Evolutionary conservation across 345 rosid species (phyloP).

Genomic region (Boechera divaricarpa): DNA sequence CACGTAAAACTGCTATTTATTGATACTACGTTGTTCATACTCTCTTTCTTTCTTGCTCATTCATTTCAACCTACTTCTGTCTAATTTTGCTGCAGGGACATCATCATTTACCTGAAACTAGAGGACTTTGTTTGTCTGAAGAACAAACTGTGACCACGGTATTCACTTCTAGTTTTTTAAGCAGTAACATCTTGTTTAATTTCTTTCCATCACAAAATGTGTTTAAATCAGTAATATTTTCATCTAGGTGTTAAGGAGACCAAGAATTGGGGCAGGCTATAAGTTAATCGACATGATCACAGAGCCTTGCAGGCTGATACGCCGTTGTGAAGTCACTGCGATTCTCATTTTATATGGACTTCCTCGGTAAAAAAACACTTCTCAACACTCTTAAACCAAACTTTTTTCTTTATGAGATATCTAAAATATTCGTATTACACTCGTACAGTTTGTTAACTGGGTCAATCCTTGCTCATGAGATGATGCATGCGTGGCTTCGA

Average conservation of each 20-base stretch:
- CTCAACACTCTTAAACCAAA: not conserved
- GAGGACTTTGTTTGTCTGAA: constrained; percentile 98
- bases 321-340: constrained; percentile 97
- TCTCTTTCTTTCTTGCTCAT: not conserved
- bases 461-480: constrained; percentile 95
- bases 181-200: not conserved
- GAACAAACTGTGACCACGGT: constrained; percentile 91
- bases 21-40: not conserved
- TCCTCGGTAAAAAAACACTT: constrained; percentile 64
- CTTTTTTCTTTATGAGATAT: constrained; percentile 8
- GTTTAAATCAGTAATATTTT: not conserved
- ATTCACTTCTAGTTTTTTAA: constrained; percentile 25
- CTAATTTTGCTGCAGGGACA: constrained; percentile 61
- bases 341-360: constrained; percentile 93
- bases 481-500: constrained; percentile 99
- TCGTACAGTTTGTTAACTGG: constrained; percentile 88
- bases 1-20: constrained; percentile 42
- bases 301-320: constrained; percentile 80
- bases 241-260: constrained; percentile 59
- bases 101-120: constrained; percentile 95
- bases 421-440: not conserved
- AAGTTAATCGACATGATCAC: constrained; percentile 71
- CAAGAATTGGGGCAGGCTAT: constrained; percentile 72
- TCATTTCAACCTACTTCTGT: not conserved
- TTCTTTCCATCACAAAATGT: not conserved